These are phyloP conservation scores for Fonsecaea multimorphosa DNA, from an alignment of 2,329 filamentous ascomycete species.

Conservation along the genomic window DNA sequence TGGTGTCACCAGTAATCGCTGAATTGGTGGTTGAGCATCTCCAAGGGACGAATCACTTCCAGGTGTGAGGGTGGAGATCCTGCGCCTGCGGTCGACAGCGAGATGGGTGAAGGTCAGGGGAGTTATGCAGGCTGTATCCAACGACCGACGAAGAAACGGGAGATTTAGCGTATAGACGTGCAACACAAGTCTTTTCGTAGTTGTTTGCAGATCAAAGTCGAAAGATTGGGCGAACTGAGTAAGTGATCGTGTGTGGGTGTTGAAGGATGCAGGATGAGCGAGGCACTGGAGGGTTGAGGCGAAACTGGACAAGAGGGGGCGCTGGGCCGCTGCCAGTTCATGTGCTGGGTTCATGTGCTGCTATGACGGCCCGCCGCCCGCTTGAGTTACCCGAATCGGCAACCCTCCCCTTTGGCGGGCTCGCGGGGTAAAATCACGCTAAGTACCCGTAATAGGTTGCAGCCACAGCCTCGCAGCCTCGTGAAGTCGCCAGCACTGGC, in stretches of 20 bases:
- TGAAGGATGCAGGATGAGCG: background rate
- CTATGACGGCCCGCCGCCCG: background rate
- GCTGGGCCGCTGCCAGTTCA: background rate
- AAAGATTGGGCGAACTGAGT: background rate
- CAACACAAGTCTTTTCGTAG: background rate
- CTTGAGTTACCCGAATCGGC: constrained; percentile 7
- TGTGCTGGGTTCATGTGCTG: background rate
- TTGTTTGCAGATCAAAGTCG: background rate
- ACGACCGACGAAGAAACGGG: background rate
- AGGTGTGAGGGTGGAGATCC: constrained; percentile 1
- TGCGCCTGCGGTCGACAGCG: background rate
- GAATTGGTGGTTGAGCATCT: constrained; percentile 32
- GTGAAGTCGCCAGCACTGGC: too few species aligned
- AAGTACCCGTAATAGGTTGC: background rate
- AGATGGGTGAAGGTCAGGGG: background rate
- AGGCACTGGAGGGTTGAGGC: constrained; percentile 1
- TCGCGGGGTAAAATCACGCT: background rate
- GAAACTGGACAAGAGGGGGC: background rate
- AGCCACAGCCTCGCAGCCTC: background rate
- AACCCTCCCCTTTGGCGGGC: constrained; percentile 2
- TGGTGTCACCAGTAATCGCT: constrained; percentile 35
- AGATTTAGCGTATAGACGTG: background rate
- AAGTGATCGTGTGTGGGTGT: constrained; percentile 6
- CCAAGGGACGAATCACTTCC: constrained; percentile 6
- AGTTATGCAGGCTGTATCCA: background rate